Percentiles rank a stretch among this genome's conserved stretches.
phyloP scores from a whole-genome alignment of 495 filamentous ascomycete species.

The Pseudomonodictys pantanalensis region DNA sequence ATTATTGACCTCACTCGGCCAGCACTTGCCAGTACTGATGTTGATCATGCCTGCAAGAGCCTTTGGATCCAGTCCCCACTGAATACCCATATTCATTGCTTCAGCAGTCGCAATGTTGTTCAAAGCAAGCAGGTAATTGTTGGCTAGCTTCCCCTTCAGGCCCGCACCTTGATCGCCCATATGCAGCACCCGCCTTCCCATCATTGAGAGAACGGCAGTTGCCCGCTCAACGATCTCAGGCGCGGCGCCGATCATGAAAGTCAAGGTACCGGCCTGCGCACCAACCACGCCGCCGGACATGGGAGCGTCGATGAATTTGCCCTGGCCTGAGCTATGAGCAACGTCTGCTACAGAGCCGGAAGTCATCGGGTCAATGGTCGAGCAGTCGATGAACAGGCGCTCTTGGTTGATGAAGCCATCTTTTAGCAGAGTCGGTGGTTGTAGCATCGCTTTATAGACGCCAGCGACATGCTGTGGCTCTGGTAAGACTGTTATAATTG shows the following conservation, averaged over 20 bases:
- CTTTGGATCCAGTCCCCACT: conserved; percentile 78
- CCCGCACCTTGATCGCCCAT: conserved; percentile 78
- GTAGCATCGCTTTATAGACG: conserved; percentile 42
- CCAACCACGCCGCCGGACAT: conserved; percentile 51
- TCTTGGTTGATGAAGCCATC: conserved; percentile 30
- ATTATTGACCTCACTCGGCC: conserved; percentile 91
- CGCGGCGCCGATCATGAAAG: conserved; percentile 76
- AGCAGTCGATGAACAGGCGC: conserved; percentile 47
- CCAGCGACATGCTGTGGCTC: conserved; percentile 40
- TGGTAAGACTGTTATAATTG: conserved; percentile 47
- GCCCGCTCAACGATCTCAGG: conserved; percentile 57
- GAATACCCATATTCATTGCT: conserved; percentile 87
- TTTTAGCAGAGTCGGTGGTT: conserved; percentile 42
- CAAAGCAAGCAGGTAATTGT: conserved; percentile 89
- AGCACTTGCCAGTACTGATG: conserved; percentile 80
- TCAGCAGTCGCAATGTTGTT: conserved; percentile 91
- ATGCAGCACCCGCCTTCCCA: conserved; percentile 81
- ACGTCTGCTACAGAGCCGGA: conserved; percentile 33
- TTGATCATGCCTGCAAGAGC: conserved; percentile 79
- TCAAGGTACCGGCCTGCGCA: conserved; percentile 46
- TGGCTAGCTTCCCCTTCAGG: conserved; percentile 81
- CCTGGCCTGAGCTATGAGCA: conserved; percentile 33
- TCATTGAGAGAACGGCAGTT: conserved; percentile 62
- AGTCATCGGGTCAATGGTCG: conserved; percentile 47
- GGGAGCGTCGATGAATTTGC: conserved; percentile 41